Evolutionary conservation across 352 stramenopile species (phyloP).

Genomic region (Phytophthora litchii): DNA sequence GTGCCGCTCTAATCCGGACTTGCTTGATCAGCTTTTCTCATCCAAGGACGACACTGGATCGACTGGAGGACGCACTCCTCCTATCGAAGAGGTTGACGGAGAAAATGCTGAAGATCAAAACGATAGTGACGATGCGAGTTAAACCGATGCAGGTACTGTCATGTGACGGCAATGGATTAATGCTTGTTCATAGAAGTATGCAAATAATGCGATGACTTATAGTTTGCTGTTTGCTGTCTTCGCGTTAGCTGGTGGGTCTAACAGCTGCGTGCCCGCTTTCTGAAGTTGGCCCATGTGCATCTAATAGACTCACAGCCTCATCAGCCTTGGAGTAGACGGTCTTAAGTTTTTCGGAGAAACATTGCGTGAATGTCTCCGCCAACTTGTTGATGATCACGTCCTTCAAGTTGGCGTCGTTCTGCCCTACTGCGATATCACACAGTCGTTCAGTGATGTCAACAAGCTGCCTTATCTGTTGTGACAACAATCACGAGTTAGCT

Average conservation of each 20-base stretch:
- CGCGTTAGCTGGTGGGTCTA: constrained; percentile 21
- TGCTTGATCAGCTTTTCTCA: constrained; percentile 65
- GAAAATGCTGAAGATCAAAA: constrained; percentile 28
- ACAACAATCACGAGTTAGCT: constrained; percentile 14
- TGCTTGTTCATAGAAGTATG: constrained; percentile 30
- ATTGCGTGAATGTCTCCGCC: constrained; percentile 73
- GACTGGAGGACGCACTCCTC: constrained; percentile 27
- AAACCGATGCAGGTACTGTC: constrained; percentile 15
- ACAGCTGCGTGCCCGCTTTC: constrained; percentile 28
- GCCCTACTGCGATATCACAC: constrained; percentile 76
- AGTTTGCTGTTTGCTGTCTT: constrained; percentile 10
- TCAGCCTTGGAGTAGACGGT: constrained; percentile 69
- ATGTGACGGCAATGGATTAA: constrained; percentile 21
- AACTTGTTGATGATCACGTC: constrained; percentile 71
- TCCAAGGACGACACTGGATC: constrained; percentile 49
- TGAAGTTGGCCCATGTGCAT: constrained; percentile 38
- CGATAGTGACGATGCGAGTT: constrained; percentile 30
- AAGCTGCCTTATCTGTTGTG: constrained; percentile 49
- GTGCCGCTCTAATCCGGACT: constrained; percentile 44
- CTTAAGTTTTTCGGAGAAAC: constrained; percentile 73
- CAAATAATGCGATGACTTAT: constrained; percentile 20
- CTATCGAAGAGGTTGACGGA: constrained; percentile 28
- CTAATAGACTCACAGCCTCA: constrained; percentile 42
- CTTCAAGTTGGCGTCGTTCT: constrained; percentile 78
- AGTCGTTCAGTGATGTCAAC: constrained; percentile 71